Base-by-base conservation (phyloP, 352 stramenopile genomes). In the Pythium brachiatum region DNA sequence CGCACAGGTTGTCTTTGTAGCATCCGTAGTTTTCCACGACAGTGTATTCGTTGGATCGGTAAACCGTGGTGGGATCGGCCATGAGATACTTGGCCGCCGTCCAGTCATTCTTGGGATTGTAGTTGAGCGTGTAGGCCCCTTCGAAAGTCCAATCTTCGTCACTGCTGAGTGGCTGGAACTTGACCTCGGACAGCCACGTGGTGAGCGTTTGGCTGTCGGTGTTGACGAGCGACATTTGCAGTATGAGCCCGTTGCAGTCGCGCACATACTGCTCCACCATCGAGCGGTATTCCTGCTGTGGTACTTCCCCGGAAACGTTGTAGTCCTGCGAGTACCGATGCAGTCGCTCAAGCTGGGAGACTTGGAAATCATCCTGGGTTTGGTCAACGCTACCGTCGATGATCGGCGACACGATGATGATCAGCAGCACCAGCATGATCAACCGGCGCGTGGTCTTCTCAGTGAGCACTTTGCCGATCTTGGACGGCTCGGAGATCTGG, bases 381-480 rank as follows among this genome's bases (percentile, higher is more conserved):
- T 78, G 46, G 38, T 92, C 79, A 9, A 94, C 78, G 0, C 76
- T 79, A 2, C 78, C 79, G 25, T 94, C 87, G 43, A 95, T 92
- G 38, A 93, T 87, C 6, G 85, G 87, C 0, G 88, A 90, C 0
- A 93, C 63, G 47, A 95, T 90, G 53, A 95, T 92, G 69, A 96
- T 96, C 4, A 90, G 56, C 1, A 97, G 74, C 60, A 97, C 86
- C 0, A 97, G 77, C 26, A 98, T 75, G 54, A 98, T 98, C 25
- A 98, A 68, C 34, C 87, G 76, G 9, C 91, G 78, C 21, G 94
- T 98, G 9, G 95, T 98, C 53, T 97, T 96, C 58, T 98, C 94
- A 7, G 93, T 97, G 43, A 99, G 66, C 61, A 97, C 90, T 60
- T 96, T 96, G 47, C 95, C 95, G 52, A 99, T 93, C 68, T 98